Base-by-base conservation (phyloP, 2,329 filamentous ascomycete genomes). In the Neonectria punicea region DNA sequence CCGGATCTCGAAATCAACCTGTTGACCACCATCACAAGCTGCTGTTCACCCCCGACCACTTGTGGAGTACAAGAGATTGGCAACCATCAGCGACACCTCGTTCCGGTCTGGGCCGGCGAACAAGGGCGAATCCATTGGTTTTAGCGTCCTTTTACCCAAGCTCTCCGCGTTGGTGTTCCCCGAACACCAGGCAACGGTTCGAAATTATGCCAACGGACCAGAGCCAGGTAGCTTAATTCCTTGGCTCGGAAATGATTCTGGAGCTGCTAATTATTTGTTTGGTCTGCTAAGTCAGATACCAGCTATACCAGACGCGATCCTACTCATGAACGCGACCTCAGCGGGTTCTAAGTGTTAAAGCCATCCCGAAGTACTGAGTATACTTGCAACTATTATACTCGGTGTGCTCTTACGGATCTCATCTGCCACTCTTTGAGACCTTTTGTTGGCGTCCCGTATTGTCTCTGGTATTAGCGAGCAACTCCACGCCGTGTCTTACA, bases 11-110 rank as follows among this genome's bases (percentile, higher is more conserved):
- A 61, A 51, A 67, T 53, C 51, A 51, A 43, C 61, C 57, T 46
- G 55, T 63, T 36, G 13, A 9, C 36, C 5, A 51, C 47, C 58
- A 58, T 66, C 62, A 51, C 56, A 46, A 49, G 30, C 39, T 44
- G 25, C 3, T 58, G 47, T 53, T 6, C 5, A 68, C 49, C 59
- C 50, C 54, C 63, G 54, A 66, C 47, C n/a, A 20, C 60, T 41
- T 57, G 70, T 67, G 67, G 72, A 50, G 66, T 70, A 51, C n/a
- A 34, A 66, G 69, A 72, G 63, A 73, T 69, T 73, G 51, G 61
- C 65, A 68, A 60, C 51, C 53, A 61, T 57, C 68, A 53, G 60
- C 56, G 51, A 39, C 39, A 25, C 18, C 64, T 57, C 39, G 18
- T 63, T 66, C 60, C 16, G 64, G 60, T 51, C 51, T 66, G 61